phyloP scores from a whole-genome alignment of 257 asterid species.

The Solanum boliviense region DNA sequence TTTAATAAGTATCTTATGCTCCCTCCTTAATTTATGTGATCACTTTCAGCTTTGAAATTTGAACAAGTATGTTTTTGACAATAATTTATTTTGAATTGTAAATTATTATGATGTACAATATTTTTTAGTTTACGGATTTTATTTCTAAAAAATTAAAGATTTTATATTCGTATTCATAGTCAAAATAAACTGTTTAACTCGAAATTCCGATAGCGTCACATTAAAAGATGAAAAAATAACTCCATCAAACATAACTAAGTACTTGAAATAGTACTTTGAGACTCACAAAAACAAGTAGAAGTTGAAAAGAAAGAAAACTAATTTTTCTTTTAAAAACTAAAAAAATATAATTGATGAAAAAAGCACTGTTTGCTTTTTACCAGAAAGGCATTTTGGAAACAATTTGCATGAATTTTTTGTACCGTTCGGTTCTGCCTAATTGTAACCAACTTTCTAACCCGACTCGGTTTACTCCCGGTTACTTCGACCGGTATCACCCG shows the following conservation, averaged over 20 bases:
- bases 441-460: not conserved
- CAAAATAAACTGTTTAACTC: not conserved
- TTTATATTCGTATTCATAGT: not conserved
- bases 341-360: not conserved
- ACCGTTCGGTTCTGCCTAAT: not conserved
- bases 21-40: not conserved
- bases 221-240: not conserved
- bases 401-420: not conserved
- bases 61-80: fast-evolving
- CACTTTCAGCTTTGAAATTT: not conserved
- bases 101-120: not conserved
- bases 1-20: not conserved
- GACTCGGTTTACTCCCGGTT: slow-evolving; percentile 11
- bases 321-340: not conserved
- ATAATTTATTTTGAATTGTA: not conserved
- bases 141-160: not conserved
- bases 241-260: not conserved
- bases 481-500: slow-evolving; percentile 24
- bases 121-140: not conserved
- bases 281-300: not conserved
- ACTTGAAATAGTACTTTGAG: not conserved
- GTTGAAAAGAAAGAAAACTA: not conserved
- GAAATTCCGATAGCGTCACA: not conserved
- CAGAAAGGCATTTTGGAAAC: not conserved
- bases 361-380: not conserved